Evolutionary conservation across 768 basidiomycete species (phyloP).

Genomic region (Antrodiella citrinella): DNA sequence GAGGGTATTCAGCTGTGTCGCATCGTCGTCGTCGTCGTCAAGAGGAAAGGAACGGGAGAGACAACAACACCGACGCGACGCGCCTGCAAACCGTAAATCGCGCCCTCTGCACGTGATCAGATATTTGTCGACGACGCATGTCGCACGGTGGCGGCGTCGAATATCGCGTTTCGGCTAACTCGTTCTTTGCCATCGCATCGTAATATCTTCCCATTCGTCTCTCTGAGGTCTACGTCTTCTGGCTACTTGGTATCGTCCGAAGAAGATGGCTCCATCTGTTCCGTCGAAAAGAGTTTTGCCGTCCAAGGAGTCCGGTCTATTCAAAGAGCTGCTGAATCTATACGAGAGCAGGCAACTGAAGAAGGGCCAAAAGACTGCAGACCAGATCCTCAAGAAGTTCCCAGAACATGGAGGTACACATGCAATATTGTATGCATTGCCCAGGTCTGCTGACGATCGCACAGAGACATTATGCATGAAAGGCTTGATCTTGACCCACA

Average conservation of each 20-base stretch:
- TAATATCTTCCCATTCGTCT: too few species aligned
- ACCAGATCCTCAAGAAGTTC: slow-evolving; percentile 90
- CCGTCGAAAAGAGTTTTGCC: slow-evolving; percentile 48
- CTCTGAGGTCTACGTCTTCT: too few species aligned
- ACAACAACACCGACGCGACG: background rate
- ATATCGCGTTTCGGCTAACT: too few species aligned
- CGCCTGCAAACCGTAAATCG: background rate
- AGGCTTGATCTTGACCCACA: slow-evolving; percentile 76
- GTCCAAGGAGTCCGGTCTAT: slow-evolving; percentile 76
- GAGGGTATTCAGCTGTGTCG: background rate
- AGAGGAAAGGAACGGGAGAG: background rate
- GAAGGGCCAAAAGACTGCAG: slow-evolving; percentile 84
- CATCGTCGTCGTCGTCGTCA: background rate
- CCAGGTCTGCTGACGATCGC: slow-evolving; percentile 6
- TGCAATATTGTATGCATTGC: too few species aligned
- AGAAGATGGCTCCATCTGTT: slow-evolving; percentile 18
- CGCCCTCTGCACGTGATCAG: background rate
- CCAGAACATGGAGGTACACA: slow-evolving; percentile 88
- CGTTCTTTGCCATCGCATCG: too few species aligned
- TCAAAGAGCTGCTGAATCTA: slow-evolving; percentile 77
- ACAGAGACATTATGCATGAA: slow-evolving; percentile 96
- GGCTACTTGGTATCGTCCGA: too few species aligned
- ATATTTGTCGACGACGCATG: background rate
- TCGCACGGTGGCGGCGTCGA: too few species aligned
- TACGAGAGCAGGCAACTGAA: slow-evolving; percentile 89